Base-by-base conservation (phyloP, 306 rosid genomes). In the Mimosa bimucronata region DNA sequence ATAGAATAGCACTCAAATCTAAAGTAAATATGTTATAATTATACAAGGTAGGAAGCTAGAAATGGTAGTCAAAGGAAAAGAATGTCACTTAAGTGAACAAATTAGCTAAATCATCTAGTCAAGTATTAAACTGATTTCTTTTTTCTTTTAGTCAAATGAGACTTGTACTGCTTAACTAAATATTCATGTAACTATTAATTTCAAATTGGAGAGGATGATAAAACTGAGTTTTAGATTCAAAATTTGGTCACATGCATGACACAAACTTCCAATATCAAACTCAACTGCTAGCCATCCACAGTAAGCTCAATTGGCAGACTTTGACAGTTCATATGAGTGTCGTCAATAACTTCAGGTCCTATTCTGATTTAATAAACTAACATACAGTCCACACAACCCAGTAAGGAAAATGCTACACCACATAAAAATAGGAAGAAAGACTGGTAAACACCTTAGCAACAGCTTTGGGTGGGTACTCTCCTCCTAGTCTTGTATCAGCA, bases 381-480 rank as follows among this genome's bases (percentile, higher is more conserved):
- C 60, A 28, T 44, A 60, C 55, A 75, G 78, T 61, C 66, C 60
- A 67, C n/a, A 38, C 48, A 42, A 79, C 37, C 28, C 77, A 16
- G 26, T 74, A 50, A 40, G 74, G 76, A 38, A 42, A 70, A 40
- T 70, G 62, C 25, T 58, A 71, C 12, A 50, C n/a, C n/a, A 23
- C 19, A 11, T 6, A 19, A 44, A 41, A 19, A 64, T n/a, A 60
- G 30, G 34, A 69, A 58, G 65, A 48, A 41, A 69, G 77, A 80
- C 12, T n/a, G 74, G 77, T 48, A n/a, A 71, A 13, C 79, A 92
- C 97, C 97, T 92, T 92, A 21, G 97, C 97, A 76, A 90, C 97
- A 23, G 97, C 97, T 90, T 92, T 92, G 40, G 94, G 93, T 0
- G 94, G 97, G 83, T 86, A 92, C 0, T 92, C 97, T 86, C 90